Base-by-base conservation (phyloP, 2,329 filamentous ascomycete genomes). In the Cordyceps cateniannulata region DNA sequence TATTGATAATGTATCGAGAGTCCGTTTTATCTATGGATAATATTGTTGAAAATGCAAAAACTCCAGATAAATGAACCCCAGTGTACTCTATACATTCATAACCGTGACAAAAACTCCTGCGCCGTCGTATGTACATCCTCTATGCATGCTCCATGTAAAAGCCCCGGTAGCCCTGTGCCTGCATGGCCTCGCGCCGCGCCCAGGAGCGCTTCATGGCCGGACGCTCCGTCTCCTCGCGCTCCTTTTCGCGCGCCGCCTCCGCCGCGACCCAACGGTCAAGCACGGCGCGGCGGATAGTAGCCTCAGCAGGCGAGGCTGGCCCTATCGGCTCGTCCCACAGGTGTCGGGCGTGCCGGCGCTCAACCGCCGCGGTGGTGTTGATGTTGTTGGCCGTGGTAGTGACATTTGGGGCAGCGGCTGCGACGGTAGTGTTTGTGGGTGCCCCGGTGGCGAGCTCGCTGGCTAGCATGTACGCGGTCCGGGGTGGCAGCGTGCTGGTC, bases 401-500 rank as follows among this genome's bases (percentile, higher is more conserved):
- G 35, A 4, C 32, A 12, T 7, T 7, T n/a, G n/a, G 32, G 32
- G 32, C 32, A 12, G 32, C 32, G 32, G 45, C 55, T n/a, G n/a
- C n/a, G n/a, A n/a, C n/a, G n/a, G n/a, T n/a, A n/a, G n/a, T n/a
- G n/a, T n/a, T n/a, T n/a, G n/a, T n/a, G n/a, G n/a, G n/a, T n/a
- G n/a, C n/a, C n/a, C n/a, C n/a, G n/a, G n/a, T n/a, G 47, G 25
- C 48, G 55, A 58, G 55, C 55, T 58, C 45, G 45, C 55, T 40
- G 22, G 45, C 55, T 12, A 58, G 55, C 55, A 58, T 58, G 55
- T 58, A 58, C 16, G 55, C 20, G 16, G 55, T 42, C 18, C 35
- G 38, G 9, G 55, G 55, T 14, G 55, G 55, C 14, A 58, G 55
- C 32, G 18, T 18, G 55, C 45, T 50, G 14, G 47, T 35, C 7